Conservation (phyloP, 1,284 basidiomycete species). For the Schizophyllum commune region DNA sequence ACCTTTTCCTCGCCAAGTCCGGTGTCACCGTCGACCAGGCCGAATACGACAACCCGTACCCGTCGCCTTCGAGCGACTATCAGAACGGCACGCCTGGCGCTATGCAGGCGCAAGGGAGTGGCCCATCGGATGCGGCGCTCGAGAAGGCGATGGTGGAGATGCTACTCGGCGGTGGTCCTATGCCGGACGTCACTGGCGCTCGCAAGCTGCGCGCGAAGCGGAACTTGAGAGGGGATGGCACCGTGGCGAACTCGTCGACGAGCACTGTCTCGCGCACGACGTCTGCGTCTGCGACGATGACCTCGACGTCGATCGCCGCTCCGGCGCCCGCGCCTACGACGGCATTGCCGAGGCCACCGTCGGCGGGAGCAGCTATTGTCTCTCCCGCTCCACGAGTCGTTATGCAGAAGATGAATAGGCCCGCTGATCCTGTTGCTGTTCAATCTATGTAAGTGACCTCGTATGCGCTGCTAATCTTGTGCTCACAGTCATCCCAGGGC, state of each 20-base stretch:
- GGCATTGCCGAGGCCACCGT: background rate
- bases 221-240: conserved; percentile 3
- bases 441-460: background rate
- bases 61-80: conserved; percentile 21
- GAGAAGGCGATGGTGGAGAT: conserved; percentile 43
- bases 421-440: background rate
- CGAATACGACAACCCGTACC: conserved; percentile 23
- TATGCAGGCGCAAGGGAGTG: background rate
- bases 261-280: background rate
- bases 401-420: background rate
- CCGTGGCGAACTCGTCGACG: background rate
- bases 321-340: too few relatives aligned
- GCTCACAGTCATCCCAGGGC: background rate
- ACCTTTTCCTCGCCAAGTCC: conserved; percentile 69
- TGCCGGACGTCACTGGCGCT: background rate
- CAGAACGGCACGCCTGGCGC: background rate
- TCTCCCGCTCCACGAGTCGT: background rate
- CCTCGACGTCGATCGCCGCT: background rate
- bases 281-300: background rate
- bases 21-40: conserved; percentile 33
- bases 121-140: conserved; percentile 22
- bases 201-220: conserved; percentile 7
- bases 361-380: background rate
- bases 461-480: background rate
- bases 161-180: conserved; percentile 35